phyloP scores from a whole-genome alignment of 2,329 filamentous ascomycete species.

The Nigrospora sphaerica region DNA sequence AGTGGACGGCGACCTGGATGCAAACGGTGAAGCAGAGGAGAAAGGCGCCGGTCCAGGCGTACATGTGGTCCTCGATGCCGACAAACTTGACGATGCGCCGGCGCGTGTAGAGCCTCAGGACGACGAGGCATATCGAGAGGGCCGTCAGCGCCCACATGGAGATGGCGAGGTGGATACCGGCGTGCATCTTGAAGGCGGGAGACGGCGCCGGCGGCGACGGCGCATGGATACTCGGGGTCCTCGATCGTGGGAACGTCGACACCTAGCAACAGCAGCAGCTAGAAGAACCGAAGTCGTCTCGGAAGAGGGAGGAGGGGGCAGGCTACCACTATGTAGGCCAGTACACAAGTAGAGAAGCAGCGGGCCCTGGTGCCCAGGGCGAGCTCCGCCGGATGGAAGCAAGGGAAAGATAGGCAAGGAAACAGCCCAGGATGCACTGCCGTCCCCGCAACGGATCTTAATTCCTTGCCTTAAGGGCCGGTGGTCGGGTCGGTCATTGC shows the following conservation, averaged over 20 bases:
- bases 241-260: neutral
- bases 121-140: conserved; percentile 17
- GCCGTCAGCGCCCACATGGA: conserved; percentile 27
- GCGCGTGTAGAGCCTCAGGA: conserved; percentile 16
- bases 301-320: too few species aligned
- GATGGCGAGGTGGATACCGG: conserved; percentile 19
- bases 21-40: conserved; percentile 17
- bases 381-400: too few species aligned
- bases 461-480: too few species aligned
- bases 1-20: conserved; percentile 26
- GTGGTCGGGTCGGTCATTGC: too few species aligned
- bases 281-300: too few species aligned
- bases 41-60: conserved; percentile 22
- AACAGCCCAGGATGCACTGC: too few species aligned
- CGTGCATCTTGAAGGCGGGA: conserved; percentile 15
- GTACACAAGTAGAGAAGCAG: too few species aligned
- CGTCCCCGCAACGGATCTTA: too few species aligned
- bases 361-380: too few species aligned
- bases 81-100: conserved; percentile 26
- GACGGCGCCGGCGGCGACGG: neutral
- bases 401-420: too few species aligned
- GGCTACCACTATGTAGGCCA: too few species aligned
- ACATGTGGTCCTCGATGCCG: conserved; percentile 28
- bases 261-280: too few species aligned
- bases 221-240: neutral